phyloP scores from a whole-genome alignment of 768 basidiomycete genomes.

The Tricholoma sp. region DNA sequence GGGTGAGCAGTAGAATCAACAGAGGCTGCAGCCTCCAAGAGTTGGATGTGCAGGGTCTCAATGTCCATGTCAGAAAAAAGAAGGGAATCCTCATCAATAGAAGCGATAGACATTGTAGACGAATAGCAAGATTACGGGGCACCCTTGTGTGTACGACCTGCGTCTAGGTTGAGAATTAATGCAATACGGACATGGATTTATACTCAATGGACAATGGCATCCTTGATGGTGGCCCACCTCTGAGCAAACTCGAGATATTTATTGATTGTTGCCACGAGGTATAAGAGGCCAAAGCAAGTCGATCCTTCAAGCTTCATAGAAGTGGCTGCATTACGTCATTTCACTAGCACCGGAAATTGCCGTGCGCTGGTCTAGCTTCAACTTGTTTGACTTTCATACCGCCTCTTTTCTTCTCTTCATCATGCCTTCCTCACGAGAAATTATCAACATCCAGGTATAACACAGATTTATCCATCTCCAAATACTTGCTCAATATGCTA shows the following conservation, averaged over 20 bases:
- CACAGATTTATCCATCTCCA: background rate
- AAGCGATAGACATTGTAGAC: background rate
- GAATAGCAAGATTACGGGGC: background rate
- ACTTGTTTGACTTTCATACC: conserved; percentile 3
- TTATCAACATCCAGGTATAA: conserved; percentile 73
- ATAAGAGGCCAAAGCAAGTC: background rate
- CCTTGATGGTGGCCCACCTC: background rate
- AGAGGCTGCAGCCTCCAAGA: background rate
- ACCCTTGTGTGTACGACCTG: background rate
- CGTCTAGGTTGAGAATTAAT: background rate
- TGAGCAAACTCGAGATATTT: background rate
- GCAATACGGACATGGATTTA: background rate
- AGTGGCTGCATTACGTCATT: too few relatives aligned
- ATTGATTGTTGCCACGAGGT: background rate
- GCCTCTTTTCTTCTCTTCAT: background rate
- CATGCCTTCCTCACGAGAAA: conserved; percentile 50
- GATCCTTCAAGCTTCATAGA: too few relatives aligned
- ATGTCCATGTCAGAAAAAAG: background rate
- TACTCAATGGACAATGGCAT: background rate
- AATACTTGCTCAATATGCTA: conserved; percentile 5
- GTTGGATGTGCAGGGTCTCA: background rate
- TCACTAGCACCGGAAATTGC: background rate
- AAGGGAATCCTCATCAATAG: background rate
- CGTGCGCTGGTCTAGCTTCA: too few relatives aligned
- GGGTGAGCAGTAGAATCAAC: background rate